Base-by-base conservation (phyloP, 495 filamentous ascomycete species). In the Aspergillus wentii region DNA sequence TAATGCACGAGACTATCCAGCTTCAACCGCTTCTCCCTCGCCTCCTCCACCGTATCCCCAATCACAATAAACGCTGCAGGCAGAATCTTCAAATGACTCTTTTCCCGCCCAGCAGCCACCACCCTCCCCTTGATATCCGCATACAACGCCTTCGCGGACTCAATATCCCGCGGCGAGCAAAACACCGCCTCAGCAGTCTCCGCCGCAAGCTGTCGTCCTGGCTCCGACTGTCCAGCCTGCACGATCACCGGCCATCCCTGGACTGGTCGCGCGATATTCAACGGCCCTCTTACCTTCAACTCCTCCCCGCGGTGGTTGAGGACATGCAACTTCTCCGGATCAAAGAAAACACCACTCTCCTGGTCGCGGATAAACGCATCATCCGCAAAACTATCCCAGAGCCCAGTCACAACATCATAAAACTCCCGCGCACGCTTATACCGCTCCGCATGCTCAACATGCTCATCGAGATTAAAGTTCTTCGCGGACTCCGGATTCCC, bases 171-270 rank as follows among this genome's bases (percentile, higher is more conserved):
- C 19, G 62, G 62, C 30, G 52, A 58, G 39, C 62, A 66, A 43
- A 78, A 78, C 1, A 75, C 73, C 18, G 64, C 72, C 49, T 78
- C 74, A 0, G 74, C 74, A 11, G 72, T 75, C 53, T 78, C 72
- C 3, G 64, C 72, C 0, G 74, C 74, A 6, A 78, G 48, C 48
- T 76, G 71, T 6, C 63, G 47, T 0, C 74, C 74, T 1, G 74
- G 70, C 41, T 76, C 72, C 0, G 68, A 72, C 43, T 75, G 71
- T 1, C 74, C 74, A 8, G 72, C 74, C 38, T 78, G 74, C 8
- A 78, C 66, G 34, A 78, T 66, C 0, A 78, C 74, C 3, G 74
- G 74, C 72, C 72, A 76, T 0, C 74, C 72, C 51, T 78, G 74
- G 3, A 68, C 62, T 2, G 74, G 70, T 0, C 72, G 54, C 1